phyloP scores from a whole-genome alignment of 139 green algal genomes.

The Mesotaenium endlicherianum region DNA sequence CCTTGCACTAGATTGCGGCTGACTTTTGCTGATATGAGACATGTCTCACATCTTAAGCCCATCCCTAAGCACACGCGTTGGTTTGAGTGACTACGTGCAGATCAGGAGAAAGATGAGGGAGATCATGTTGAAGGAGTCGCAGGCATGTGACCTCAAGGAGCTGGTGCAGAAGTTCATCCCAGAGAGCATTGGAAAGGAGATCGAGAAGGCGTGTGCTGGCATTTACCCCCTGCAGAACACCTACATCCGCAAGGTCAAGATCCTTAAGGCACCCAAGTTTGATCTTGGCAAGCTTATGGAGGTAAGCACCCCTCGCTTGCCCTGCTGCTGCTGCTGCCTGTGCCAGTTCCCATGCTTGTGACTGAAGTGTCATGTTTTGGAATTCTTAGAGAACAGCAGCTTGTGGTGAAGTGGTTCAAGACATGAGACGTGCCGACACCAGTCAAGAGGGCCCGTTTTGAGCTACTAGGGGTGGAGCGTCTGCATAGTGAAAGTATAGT shows the following conservation, averaged over 20 bases:
- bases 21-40: no score
- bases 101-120: constrained; percentile 99
- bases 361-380: no score
- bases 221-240: constrained; percentile 93
- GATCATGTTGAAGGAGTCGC: constrained; percentile 93
- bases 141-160: constrained; percentile 94
- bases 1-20: no score
- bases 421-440: no score
- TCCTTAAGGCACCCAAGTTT: constrained; percentile 97
- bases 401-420: no score
- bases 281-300: constrained; percentile 98
- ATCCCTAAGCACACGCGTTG: no score
- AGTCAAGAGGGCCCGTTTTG: no score
- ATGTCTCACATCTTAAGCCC: no score
- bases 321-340: no score
- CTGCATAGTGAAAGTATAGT: not conserved
- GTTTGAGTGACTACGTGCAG: not conserved
- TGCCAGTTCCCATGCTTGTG: no score
- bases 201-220: constrained; percentile 86
- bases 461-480: no score
- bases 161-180: constrained; percentile 98
- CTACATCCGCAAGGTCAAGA: constrained; percentile 97
- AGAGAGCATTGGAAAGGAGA: constrained; percentile 96
- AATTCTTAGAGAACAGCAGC: no score
- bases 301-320: constrained; percentile 74